Conservation (phyloP, 202 grass and related monocot species). For the Hordeum pubiflorum region DNA sequence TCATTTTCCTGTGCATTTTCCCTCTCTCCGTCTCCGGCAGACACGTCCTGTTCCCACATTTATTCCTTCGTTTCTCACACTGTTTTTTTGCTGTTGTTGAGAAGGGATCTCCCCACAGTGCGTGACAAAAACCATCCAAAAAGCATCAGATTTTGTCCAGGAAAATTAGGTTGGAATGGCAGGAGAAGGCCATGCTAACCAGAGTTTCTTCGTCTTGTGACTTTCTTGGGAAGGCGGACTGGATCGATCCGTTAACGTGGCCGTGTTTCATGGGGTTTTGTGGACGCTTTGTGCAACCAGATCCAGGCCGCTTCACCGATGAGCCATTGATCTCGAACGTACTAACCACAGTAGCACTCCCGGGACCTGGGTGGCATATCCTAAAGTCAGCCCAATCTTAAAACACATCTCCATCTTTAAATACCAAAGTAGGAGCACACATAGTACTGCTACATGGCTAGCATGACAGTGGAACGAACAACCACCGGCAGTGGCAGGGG, state of each 20-base stretch:
- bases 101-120: not conserved
- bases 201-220: not conserved
- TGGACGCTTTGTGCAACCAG: not conserved
- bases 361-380: not conserved
- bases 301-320: not conserved
- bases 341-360: not conserved
- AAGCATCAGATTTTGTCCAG: too few relatives aligned
- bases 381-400: slow-evolving; percentile 27
- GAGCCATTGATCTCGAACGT: not conserved
- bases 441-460: slow-evolving; percentile 15
- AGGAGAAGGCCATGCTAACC: not conserved
- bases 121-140: not conserved
- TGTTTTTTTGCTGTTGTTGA: too few relatives aligned
- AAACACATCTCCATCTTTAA: slow-evolving; percentile 1
- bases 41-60: slow-evolving; percentile 12
- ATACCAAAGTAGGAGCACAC: slow-evolving; percentile 1
- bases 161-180: too few relatives aligned
- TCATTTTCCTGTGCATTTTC: not conserved
- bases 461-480: slow-evolving; percentile 29
- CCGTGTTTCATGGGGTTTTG: slow-evolving; percentile 7
- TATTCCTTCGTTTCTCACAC: not conserved
- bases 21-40: not conserved
- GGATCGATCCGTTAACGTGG: not conserved
- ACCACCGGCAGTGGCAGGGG: not conserved
- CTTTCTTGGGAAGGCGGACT: slow-evolving; percentile 13